A percentile compares a stretch with the other conserved stretches of the same genome.
These are phyloP conservation scores for Diutina scorzettiae DNA, from an alignment of 1,139 yeast species.

Conservation along the genomic window DNA sequence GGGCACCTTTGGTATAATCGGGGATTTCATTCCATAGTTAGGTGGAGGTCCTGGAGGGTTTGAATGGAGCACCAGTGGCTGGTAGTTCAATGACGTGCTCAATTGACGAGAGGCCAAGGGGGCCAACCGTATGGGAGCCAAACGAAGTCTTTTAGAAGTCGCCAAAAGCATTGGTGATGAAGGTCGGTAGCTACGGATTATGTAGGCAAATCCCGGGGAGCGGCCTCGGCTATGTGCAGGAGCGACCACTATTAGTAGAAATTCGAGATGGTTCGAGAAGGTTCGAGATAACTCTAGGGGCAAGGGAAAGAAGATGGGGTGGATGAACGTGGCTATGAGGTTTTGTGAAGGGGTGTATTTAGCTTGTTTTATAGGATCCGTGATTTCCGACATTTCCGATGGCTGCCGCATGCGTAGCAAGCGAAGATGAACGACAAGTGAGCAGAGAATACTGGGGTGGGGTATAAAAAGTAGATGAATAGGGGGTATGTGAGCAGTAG, in stretches of 20 bases:
- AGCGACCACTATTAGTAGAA: conserved; percentile 8
- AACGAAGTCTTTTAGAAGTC: neutral
- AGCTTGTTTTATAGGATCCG: too few species aligned
- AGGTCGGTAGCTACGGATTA: neutral
- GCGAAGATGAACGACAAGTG: too few species aligned
- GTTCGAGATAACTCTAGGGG: too few species aligned
- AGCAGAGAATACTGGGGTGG: too few species aligned
- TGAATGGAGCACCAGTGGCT: neutral
- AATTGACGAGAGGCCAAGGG: conserved; percentile 2
- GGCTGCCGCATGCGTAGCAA: too few species aligned
- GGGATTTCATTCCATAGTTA: neutral
- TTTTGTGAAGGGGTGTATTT: too few species aligned
- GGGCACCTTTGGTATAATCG: neutral
- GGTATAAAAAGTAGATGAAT: too few species aligned
- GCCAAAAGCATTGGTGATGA: neutral
- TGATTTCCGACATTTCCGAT: too few species aligned
- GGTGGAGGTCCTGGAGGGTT: neutral
- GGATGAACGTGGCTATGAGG: too few species aligned
- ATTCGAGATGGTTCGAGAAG: conserved; percentile 9
- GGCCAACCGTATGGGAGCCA: neutral
- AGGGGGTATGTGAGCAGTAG: too few species aligned
- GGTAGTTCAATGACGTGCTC: neutral
- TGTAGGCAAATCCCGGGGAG: conserved; percentile 4
- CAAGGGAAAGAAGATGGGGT: too few species aligned
- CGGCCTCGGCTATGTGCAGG: neutral